Percentiles rank a stretch among this genome's conserved stretches.
Evolutionary conservation across 768 basidiomycete genomes (phyloP).

Genomic region (Coprinopsis sp.): DNA sequence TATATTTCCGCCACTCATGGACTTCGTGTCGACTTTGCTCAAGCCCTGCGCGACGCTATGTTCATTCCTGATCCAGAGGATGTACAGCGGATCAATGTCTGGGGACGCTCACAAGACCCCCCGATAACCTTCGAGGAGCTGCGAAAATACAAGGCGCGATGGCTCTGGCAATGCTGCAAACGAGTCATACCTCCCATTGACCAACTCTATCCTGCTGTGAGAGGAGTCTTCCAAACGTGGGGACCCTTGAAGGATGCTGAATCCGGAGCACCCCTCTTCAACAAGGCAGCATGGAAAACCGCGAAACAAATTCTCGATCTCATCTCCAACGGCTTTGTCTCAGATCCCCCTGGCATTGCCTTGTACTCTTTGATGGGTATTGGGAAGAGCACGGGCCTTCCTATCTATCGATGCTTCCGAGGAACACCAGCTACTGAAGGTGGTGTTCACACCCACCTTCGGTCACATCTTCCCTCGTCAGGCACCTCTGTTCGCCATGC

Average conservation of each 20-base stretch:
- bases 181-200: constrained; percentile 29
- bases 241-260: constrained; percentile 30
- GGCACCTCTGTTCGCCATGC: constrained; percentile 20
- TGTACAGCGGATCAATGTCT: neutral
- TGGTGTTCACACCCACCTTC: too few species aligned
- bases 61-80: constrained; percentile 18
- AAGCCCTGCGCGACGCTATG: constrained; percentile 20
- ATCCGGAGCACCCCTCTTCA: constrained; percentile 27
- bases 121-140: neutral
- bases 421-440: too few species aligned
- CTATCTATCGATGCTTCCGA: too few species aligned
- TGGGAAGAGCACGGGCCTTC: constrained; percentile 17
- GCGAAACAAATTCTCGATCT: constrained; percentile 26
- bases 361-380: constrained; percentile 17
- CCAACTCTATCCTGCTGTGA: constrained; percentile 21
- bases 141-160: neutral
- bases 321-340: constrained; percentile 21
- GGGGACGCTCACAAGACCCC: neutral
- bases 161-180: constrained; percentile 17
- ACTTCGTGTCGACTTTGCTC: constrained; percentile 16
- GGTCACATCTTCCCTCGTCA: constrained; percentile 19
- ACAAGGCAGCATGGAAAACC: constrained; percentile 22
- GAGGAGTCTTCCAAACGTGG: constrained; percentile 24
- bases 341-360: constrained; percentile 27
- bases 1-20: constrained; percentile 18